A percentile compares a stretch with the other conserved stretches of the same genome.
Evolutionary conservation across 2,329 filamentous ascomycete genomes (phyloP).

Genomic region (Alternaria sp.): DNA sequence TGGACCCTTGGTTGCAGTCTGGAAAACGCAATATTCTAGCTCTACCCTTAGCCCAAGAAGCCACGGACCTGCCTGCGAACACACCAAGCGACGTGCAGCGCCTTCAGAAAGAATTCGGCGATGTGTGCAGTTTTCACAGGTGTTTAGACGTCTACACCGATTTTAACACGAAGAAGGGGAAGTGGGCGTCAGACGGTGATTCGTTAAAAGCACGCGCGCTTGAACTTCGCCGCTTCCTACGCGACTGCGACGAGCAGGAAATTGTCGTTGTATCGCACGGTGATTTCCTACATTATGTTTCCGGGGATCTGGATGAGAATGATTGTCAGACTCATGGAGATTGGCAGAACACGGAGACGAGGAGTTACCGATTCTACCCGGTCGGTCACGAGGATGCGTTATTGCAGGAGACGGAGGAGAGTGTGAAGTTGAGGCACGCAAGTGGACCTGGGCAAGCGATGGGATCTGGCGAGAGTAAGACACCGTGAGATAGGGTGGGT

Average conservation of each 20-base stretch:
- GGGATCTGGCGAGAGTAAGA: background rate
- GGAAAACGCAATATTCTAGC: slow-evolving; percentile 8
- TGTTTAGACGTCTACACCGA: slow-evolving; percentile 13
- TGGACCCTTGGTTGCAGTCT: slow-evolving; percentile 57
- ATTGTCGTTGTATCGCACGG: slow-evolving; percentile 77
- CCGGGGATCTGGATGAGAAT: slow-evolving; percentile 64
- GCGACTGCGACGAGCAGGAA: slow-evolving; percentile 11
- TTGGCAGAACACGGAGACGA: slow-evolving; percentile 10
- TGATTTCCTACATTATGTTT: slow-evolving; percentile 82
- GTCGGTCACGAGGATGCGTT: slow-evolving; percentile 10
- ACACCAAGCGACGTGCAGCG: slow-evolving; percentile 12
- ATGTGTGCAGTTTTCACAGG: slow-evolving; percentile 7
- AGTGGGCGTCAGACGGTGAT: background rate
- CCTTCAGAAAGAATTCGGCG: slow-evolving; percentile 8
- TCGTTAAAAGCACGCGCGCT: slow-evolving; percentile 8
- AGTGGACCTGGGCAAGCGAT: slow-evolving; percentile 9
- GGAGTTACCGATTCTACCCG: slow-evolving; percentile 12
- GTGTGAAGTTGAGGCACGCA: slow-evolving; percentile 12
- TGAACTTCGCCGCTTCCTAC: slow-evolving; percentile 13
- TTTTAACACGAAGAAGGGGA: slow-evolving; percentile 11
- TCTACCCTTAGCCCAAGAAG: slow-evolving; percentile 17
- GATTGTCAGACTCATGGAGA: slow-evolving; percentile 1
- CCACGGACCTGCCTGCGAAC: slow-evolving; percentile 17
- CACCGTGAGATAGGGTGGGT: background rate
- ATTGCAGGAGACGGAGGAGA: slow-evolving; percentile 14